Evolutionary conservation across 2,329 filamentous ascomycete species (phyloP), one percentile per base, ranked within the genome.

Genomic region (Penicillium sp.): DNA sequence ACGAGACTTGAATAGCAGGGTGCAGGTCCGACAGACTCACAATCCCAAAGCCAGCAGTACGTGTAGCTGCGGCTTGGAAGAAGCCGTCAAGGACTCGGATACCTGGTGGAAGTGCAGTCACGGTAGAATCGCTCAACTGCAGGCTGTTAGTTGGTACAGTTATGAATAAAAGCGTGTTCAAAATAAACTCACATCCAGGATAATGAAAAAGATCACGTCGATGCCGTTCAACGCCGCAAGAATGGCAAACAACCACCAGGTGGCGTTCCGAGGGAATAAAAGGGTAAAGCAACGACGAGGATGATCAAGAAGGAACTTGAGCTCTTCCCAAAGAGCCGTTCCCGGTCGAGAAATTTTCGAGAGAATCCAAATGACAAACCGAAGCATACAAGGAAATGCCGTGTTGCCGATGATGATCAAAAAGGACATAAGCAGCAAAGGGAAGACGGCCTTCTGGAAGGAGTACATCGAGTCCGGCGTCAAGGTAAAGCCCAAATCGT

Each of bases 361-460:
- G 30, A 82, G 67, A 0, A 87, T 63, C 92, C 94, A 99, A 54
- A 99, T 97, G 56, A 94, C 83, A 64, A 96, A 89, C 7, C 94
- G 88, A 22, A 97, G 81, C 87, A 96, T 92, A 65, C 94, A 89
- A 0, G 92, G 94, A 62, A 97, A 97, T 0, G 88, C 94, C 0
- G 92, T 97, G 65, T 97, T 97, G 50, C 92, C 92, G 54, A 96
- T 90, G 55, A 97, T 85, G 66, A 97, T 94, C 38, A 97, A 81
- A 62, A 95, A 95, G 6, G 85, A 84, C 73, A 91, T 84, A 39
- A 94, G 68, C 20, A 96, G 76, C 41, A 97, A 77, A 0, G 88
- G 85, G 62, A 90, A 88, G 6, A 88, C 77, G 0, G 90, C 89
- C 8, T 77, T 81, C 61, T 90, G 85, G 70, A 97, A 97, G 0